A percentile compares a stretch with the other conserved stretches of the same genome.
Conservation (phyloP, 2,329 filamentous ascomycete species). For the Onygena corvina region DNA sequence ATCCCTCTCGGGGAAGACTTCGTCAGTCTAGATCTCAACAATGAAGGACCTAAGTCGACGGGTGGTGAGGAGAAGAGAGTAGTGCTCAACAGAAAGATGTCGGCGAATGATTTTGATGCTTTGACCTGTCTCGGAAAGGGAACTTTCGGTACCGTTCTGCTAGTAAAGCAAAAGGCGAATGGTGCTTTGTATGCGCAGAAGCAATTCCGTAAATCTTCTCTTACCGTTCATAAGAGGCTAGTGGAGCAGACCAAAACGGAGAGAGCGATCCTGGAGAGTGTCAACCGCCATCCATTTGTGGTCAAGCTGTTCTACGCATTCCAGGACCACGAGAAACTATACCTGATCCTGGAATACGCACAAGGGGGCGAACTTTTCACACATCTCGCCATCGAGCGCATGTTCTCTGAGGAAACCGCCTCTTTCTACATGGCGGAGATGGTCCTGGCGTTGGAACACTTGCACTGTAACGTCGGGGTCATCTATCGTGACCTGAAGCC, state of each 20-base stretch:
- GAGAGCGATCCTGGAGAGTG: slow-evolving; percentile 83
- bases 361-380: slow-evolving; percentile 94
- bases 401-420: slow-evolving; percentile 81
- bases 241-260: slow-evolving; percentile 97
- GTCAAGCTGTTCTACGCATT: slow-evolving; percentile 98
- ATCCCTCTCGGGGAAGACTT: slow-evolving; percentile 77
- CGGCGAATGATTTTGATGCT: slow-evolving; percentile 76
- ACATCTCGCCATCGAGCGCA: slow-evolving; percentile 84
- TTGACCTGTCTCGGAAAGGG: slow-evolving; percentile 91
- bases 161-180: slow-evolving; percentile 80
- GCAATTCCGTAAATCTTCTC: slow-evolving; percentile 92
- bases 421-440: slow-evolving; percentile 99
- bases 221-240: slow-evolving; percentile 89
- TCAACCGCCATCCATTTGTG: slow-evolving; percentile 93
- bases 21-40: slow-evolving; percentile 47
- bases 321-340: slow-evolving; percentile 94
- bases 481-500: slow-evolving; percentile 96
- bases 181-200: slow-evolving; percentile 93
- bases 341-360: slow-evolving; percentile 93
- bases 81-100: slow-evolving; percentile 65
- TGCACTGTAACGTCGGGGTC: slow-evolving; percentile 83
- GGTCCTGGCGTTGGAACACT: slow-evolving; percentile 81
- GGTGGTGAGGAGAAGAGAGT: slow-evolving; percentile 42
- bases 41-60: not conserved
- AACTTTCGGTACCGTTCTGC: slow-evolving; percentile 83